Evolutionary conservation across 202 grass and related monocot genomes (phyloP).

Genomic region (Dendrocalamus latiflorus): DNA sequence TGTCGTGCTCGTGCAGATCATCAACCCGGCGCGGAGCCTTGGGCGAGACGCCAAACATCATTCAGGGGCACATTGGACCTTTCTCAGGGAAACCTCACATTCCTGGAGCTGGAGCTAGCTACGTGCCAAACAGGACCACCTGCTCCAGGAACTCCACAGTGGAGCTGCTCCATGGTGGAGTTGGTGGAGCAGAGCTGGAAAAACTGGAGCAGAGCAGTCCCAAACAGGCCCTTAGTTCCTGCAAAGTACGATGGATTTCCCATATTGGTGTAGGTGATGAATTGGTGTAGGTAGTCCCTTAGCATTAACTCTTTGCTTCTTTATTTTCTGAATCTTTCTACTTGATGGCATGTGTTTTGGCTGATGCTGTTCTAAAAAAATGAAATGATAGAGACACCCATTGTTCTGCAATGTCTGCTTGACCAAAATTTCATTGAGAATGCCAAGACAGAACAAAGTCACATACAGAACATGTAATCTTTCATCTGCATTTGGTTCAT

Average conservation of each 20-base stretch:
- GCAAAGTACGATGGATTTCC: background rate
- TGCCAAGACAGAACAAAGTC: background rate
- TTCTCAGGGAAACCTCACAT: too few relatives aligned
- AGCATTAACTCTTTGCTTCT: background rate
- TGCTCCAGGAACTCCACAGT: too few relatives aligned
- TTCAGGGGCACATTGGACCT: too few relatives aligned
- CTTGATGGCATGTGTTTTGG: background rate
- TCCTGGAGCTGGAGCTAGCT: too few relatives aligned
- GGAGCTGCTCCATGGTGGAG: too few relatives aligned
- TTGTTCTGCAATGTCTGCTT: background rate
- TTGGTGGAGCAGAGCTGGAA: too few relatives aligned
- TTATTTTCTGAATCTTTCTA: background rate
- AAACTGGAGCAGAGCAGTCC: too few relatives aligned
- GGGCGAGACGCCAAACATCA: too few relatives aligned
- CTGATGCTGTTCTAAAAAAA: background rate
- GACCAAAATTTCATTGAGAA: background rate
- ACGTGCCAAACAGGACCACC: too few relatives aligned
- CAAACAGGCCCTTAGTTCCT: background rate
- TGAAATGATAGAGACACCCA: background rate
- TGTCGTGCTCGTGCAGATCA: constrained; percentile 52
- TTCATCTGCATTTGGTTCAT: background rate
- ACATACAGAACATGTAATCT: background rate
- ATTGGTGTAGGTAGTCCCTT: background rate
- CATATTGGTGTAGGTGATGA: too few relatives aligned
- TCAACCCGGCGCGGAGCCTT: constrained; percentile 47